Percentiles rank a stretch among this genome's conserved stretches.
These are phyloP conservation scores for Neonothopanus nambi DNA, from an alignment of 1,284 basidiomycete species.

Conservation along the genomic window DNA sequence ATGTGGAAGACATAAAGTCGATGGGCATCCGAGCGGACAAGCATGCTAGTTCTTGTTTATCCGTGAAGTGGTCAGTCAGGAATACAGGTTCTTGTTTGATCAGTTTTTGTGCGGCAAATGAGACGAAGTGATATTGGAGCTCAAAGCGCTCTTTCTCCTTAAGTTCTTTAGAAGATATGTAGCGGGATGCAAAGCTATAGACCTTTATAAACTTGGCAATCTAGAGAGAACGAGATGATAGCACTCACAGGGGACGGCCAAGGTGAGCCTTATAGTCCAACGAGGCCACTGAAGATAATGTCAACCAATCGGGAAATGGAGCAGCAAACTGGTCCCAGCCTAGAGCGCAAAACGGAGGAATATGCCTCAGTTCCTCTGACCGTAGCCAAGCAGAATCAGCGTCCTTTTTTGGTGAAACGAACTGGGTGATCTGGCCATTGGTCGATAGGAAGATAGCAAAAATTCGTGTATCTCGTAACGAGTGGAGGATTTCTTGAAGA, in stretches of 20 bases:
- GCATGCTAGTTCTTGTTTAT: slow-evolving; percentile 1
- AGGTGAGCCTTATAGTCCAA: not conserved
- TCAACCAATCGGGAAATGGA: not conserved
- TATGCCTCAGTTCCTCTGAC: not conserved
- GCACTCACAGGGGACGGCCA: slow-evolving; percentile 1
- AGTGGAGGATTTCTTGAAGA: not conserved
- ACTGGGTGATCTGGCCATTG: not conserved
- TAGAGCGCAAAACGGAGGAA: slow-evolving; percentile 3
- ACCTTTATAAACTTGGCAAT: not conserved
- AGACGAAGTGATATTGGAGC: not conserved
- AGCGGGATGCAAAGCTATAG: not conserved
- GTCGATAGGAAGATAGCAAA: not conserved
- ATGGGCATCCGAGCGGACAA: not conserved
- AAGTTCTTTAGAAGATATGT: not conserved
- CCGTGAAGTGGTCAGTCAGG: not conserved
- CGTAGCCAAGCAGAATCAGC: not conserved
- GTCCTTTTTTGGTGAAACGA: not conserved
- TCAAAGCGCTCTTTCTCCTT: not conserved
- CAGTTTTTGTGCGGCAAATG: not conserved
- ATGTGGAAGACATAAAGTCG: not conserved
- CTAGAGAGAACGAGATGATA: not conserved
- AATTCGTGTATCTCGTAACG: not conserved
- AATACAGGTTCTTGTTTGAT: not conserved
- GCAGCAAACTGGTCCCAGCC: slow-evolving; percentile 1
- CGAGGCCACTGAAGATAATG: not conserved